Percentiles rank a stretch among this genome's conserved stretches.
Conservation (phyloP, 495 filamentous ascomycete genomes). For the Aspergillus sclerotioniger region DNA sequence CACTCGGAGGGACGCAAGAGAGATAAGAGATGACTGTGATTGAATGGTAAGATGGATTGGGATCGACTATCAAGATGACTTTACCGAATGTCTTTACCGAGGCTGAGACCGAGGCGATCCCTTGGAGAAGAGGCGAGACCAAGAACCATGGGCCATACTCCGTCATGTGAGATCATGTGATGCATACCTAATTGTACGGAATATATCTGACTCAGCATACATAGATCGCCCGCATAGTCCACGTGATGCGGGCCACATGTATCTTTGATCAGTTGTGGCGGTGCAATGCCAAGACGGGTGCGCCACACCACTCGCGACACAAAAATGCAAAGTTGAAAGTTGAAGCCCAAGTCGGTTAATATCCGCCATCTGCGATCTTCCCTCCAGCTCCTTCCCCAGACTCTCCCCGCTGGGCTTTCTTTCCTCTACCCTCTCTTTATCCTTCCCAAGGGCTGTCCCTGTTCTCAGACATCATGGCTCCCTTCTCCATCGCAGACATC, state of each 20-base stretch:
- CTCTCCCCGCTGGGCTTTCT: slow-evolving; percentile 13
- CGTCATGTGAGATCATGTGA: too few relatives aligned
- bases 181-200: too few relatives aligned
- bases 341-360: slow-evolving; percentile 13
- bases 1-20: too few relatives aligned
- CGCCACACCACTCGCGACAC: slow-evolving; percentile 47
- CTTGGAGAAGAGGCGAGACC: too few relatives aligned
- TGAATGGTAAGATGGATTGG: too few relatives aligned
- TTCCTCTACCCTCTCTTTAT: slow-evolving; percentile 13
- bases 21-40: too few relatives aligned
- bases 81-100: too few relatives aligned
- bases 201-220: too few relatives aligned
- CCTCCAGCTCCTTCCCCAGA: slow-evolving; percentile 8
- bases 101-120: too few relatives aligned
- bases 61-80: too few relatives aligned
- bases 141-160: too few relatives aligned
- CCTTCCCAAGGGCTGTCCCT: not conserved
- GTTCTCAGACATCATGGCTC: slow-evolving; percentile 45
- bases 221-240: too few relatives aligned
- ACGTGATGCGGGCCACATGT: not conserved
- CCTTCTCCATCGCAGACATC: slow-evolving; percentile 57
- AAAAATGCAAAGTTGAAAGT: slow-evolving; percentile 27
- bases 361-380: slow-evolving; percentile 25
- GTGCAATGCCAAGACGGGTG: slow-evolving; percentile 17
- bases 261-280: not conserved